Evolutionary conservation across 768 basidiomycete species (phyloP), one percentile per base, ranked within the genome.

Genomic region (Termitomyces sp.): DNA sequence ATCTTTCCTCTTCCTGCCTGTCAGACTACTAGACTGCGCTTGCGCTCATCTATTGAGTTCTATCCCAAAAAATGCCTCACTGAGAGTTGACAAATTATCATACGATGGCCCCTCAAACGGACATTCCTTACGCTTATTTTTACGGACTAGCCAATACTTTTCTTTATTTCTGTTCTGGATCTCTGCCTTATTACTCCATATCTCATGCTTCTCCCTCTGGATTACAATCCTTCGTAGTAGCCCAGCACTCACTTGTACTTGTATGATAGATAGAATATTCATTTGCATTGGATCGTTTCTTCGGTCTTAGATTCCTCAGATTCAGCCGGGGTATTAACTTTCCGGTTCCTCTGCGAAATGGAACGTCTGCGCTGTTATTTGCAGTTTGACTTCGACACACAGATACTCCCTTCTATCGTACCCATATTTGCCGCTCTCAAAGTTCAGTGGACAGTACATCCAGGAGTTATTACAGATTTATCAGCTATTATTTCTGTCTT

Each of bases 161-260:
- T 53, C 20, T 54, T 51, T 54, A 54, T 58, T 58, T 54, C 44
- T 42, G 33, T 42, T 35, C 44, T 52, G 57, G 57, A 58, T 58
- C 24, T 50, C 22, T 32, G 36, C 16, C 38, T 48, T 49, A 30
- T 49, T 18, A 30, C 35, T 22, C 16, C 30, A 14, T 33, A 32
- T 32, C 24, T 50, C 49, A 50, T 48, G 43, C 44, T 36, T 55
- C 54, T 33, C 13, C 35, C 20, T 54, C 38, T 36, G 54, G 35
- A 40, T 48, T 40, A 20, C 20, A 36, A 18, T 49, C 33, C 20
- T 35, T 40, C 38, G n/a, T 20, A n/a, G 40, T 40, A 53, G 38
- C 38, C 26, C 26, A n/a, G 47, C 47, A 22, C n/a, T 32, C 47
- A 56, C 47, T 30, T 56, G 55, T 56, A 56, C 38, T 49, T 56